phyloP scores from a whole-genome alignment of 257 asterid species.

The Solanum boliviense region DNA sequence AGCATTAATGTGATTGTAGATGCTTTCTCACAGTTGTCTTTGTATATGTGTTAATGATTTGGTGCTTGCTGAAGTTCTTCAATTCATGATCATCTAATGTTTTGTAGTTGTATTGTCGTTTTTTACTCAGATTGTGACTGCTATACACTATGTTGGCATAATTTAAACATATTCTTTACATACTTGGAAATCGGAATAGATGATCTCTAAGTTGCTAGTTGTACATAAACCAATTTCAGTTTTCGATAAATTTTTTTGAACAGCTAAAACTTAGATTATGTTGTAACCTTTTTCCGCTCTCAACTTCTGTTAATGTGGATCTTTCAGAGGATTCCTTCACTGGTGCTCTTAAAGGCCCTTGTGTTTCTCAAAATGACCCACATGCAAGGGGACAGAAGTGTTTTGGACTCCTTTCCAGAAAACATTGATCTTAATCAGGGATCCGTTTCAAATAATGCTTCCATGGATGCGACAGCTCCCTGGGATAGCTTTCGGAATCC shows the following conservation, averaged over 20 bases:
- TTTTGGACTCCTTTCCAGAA: constrained; percentile 62
- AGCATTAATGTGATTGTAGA: background rate
- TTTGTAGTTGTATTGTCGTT: background rate
- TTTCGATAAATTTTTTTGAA: background rate
- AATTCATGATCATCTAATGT: background rate
- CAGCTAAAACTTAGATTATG: background rate
- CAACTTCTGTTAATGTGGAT: background rate
- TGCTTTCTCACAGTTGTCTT: background rate
- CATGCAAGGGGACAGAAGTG: constrained; percentile 66
- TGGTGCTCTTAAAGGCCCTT: background rate
- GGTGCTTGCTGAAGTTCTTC: background rate
- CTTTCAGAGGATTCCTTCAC: background rate
- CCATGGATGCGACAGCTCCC: constrained; percentile 38
- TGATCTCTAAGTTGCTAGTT: background rate
- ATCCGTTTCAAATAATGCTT: constrained; percentile 32
- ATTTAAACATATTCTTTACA: background rate
- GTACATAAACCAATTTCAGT: background rate
- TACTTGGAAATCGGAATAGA: background rate
- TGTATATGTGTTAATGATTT: background rate
- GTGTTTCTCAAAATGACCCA: background rate
- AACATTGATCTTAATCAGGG: constrained; percentile 72
- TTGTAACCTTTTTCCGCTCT: background rate
- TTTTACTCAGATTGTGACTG: background rate
- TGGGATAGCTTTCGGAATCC: constrained; percentile 48
- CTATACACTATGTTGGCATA: background rate